phyloP scores from a whole-genome alignment of 352 stramenopile genomes.

The Globisporangium carolinianum region DNA sequence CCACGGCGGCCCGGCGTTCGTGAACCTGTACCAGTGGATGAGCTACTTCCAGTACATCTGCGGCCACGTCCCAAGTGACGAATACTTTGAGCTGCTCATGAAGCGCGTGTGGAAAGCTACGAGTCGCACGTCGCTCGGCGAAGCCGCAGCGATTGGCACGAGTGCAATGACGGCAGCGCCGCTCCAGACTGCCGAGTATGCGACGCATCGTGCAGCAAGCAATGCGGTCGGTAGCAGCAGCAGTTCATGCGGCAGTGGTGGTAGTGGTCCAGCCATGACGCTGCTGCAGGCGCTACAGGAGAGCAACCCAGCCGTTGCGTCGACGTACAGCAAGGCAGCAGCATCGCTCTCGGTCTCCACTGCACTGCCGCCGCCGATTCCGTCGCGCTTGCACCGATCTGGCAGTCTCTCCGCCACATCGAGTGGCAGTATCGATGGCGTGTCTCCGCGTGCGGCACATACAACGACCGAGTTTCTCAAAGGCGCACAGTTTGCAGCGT shows the following conservation, averaged over 20 bases:
- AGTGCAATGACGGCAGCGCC: no score
- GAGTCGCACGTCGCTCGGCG: conserved; percentile 27
- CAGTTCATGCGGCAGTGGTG: conserved; percentile 1
- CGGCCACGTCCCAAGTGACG: conserved; percentile 55
- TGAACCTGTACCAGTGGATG: conserved; percentile 71
- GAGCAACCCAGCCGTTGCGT: conserved; percentile 21
- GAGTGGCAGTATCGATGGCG: conserved; percentile 15
- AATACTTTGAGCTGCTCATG: conserved; percentile 73
- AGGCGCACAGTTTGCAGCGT: conserved; percentile 54
- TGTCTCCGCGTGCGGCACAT: conserved; percentile 29
- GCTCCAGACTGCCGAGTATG: neutral
- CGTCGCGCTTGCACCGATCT: conserved; percentile 16
- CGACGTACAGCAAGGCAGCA: conserved; percentile 9
- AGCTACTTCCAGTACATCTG: conserved; percentile 71
- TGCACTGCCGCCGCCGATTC: conserved; percentile 12
- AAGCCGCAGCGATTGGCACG: neutral
- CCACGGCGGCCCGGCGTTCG: conserved; percentile 25
- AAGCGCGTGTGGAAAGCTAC: conserved; percentile 63
- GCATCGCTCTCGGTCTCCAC: conserved; percentile 24
- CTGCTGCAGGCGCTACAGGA: conserved; percentile 49
- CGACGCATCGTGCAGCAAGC: neutral
- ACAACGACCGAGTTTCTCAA: conserved; percentile 68
- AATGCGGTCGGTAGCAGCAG: neutral
- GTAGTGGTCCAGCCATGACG: conserved; percentile 20
- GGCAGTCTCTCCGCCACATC: neutral